phyloP scores from a whole-genome alignment of 441 rosid species.

The Erodium moschatum region DNA sequence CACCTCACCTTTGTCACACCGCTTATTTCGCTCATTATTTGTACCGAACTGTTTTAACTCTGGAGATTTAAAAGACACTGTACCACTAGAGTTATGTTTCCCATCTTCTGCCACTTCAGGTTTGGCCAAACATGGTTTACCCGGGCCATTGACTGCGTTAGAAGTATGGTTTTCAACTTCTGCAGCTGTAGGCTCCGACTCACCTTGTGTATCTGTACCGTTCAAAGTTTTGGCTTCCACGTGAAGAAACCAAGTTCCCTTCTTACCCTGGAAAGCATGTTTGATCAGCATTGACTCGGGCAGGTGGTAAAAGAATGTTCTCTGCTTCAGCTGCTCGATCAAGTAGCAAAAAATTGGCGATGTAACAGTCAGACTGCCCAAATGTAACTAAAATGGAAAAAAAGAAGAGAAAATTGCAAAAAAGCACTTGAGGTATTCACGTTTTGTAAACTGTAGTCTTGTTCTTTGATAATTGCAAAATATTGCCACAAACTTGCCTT shows the following conservation, averaged over 20 bases:
- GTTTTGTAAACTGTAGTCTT: no score
- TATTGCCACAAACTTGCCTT: no score
- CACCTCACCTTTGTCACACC: background rate
- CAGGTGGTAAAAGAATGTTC: conserved; percentile 33
- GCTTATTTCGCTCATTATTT: conserved; percentile 5
- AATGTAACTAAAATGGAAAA: no score
- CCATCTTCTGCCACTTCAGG: conserved; percentile 1
- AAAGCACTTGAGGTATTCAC: no score
- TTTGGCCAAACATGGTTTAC: no score
- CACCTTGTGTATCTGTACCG: conserved; percentile 14
- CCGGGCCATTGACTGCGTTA: no score
- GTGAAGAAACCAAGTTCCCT: conserved; percentile 37
- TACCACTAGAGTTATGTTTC: conserved; percentile 13
- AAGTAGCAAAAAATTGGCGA: background rate
- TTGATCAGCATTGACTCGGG: conserved; percentile 36
- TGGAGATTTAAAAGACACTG: background rate
- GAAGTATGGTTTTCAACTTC: no score
- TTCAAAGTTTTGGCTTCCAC: conserved; percentile 24
- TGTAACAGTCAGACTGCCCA: no score
- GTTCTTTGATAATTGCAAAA: no score
- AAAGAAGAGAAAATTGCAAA: no score
- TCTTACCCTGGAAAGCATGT: conserved; percentile 35
- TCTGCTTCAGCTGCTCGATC: conserved; percentile 38
- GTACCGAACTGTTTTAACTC: background rate
- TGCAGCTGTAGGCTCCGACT: conserved; percentile 5